Conservation (phyloP, 352 stramenopile genomes). For the Pythium phragmiticola region DNA sequence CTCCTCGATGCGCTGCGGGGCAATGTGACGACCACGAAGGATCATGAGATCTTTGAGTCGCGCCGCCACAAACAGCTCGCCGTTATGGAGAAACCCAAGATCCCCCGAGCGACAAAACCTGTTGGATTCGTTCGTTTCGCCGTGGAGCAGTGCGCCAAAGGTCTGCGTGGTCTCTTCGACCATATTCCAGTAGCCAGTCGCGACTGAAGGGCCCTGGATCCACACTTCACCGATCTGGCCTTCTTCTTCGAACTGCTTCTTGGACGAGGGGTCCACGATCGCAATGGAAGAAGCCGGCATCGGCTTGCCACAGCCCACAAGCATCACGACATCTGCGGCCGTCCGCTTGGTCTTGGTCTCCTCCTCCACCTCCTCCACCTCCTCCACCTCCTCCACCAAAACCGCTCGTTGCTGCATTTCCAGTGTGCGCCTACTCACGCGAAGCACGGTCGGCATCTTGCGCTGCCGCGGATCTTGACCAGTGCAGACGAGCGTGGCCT, state of each 20-base stretch:
- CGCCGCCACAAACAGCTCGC: constrained; percentile 74
- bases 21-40: constrained; percentile 77
- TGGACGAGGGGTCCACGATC: constrained; percentile 68
- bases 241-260: constrained; percentile 39
- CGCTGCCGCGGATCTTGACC: constrained; percentile 57
- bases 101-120: constrained; percentile 67
- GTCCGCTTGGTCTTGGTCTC: constrained; percentile 25
- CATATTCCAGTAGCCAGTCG: constrained; percentile 73
- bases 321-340: constrained; percentile 39
- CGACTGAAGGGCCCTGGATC: constrained; percentile 82
- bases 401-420: constrained; percentile 53
- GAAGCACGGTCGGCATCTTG: constrained; percentile 56
- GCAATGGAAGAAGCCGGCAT: constrained; percentile 73
- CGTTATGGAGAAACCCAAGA: constrained; percentile 66
- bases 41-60: constrained; percentile 86
- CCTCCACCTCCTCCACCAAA: constrained; percentile 29
- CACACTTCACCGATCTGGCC: constrained; percentile 91
- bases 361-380: constrained; percentile 28
- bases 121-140: constrained; percentile 37
- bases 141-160: constrained; percentile 55
- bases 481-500: constrained; percentile 81
- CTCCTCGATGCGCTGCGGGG: constrained; percentile 73
- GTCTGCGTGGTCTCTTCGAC: constrained; percentile 65
- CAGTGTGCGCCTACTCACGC: constrained; percentile 60
- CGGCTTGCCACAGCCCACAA: constrained; percentile 80